phyloP scores from a whole-genome alignment of 2,329 filamentous ascomycete species.

The Aurifilum marmelostoma region DNA sequence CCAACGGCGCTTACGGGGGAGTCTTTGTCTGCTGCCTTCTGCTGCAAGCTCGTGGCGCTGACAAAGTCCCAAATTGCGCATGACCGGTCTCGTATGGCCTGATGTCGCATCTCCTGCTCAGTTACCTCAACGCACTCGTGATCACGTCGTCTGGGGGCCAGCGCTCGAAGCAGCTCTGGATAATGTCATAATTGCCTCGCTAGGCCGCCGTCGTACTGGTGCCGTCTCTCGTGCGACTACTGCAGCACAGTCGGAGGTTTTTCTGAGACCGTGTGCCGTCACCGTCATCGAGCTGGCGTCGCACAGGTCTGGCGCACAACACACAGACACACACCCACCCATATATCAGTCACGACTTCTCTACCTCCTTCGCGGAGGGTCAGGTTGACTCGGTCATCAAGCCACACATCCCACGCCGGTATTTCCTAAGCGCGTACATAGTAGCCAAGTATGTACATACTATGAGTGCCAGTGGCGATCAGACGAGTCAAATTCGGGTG shows the following conservation, averaged over 20 bases:
- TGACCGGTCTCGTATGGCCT: conserved; percentile 23
- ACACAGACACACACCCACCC: not conserved
- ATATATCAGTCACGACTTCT: not conserved
- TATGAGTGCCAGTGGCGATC: not conserved
- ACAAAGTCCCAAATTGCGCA: conserved; percentile 10
- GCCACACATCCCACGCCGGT: conserved; percentile 6
- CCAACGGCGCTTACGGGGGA: conserved; percentile 9
- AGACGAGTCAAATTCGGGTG: not conserved
- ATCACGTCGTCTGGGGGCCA: not conserved
- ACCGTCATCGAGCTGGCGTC: not conserved
- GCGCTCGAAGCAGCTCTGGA: not conserved
- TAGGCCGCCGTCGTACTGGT: not conserved
- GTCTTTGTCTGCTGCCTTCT: conserved; percentile 1
- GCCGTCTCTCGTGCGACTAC: conserved; percentile 5
- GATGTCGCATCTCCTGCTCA: not conserved
- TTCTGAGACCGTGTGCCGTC: conserved; percentile 1
- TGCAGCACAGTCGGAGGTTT: conserved; percentile 13
- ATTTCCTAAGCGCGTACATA: conserved; percentile 5
- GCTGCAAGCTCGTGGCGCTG: conserved; percentile 23
- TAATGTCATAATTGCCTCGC: conserved; percentile 1
- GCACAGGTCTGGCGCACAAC: not conserved
- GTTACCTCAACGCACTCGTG: not conserved
- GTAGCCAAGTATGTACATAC: not conserved
- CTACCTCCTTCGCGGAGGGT: not conserved
- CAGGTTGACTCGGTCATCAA: not conserved